Evolutionary conservation across 768 basidiomycete species (phyloP).

Genomic region (Saitozyma podzolica): DNA sequence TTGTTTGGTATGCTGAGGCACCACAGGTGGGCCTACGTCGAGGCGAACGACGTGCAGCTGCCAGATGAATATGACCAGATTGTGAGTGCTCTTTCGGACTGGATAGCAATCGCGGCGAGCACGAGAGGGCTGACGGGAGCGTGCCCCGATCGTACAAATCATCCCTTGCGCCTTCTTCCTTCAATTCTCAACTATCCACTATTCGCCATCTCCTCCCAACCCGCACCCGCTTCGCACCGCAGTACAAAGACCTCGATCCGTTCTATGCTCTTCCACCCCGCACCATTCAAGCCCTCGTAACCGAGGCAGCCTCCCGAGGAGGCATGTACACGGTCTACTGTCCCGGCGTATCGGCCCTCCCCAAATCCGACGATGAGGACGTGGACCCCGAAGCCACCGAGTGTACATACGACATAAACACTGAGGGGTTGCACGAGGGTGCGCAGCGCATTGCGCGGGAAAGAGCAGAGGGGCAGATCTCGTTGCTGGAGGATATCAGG

Average conservation of each 20-base stretch:
- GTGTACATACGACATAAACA: slow-evolving; percentile 26
- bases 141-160: not conserved
- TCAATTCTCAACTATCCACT: no score
- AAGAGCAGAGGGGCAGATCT: slow-evolving; percentile 40
- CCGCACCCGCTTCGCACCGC: not conserved
- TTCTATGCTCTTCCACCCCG: slow-evolving; percentile 38
- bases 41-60: slow-evolving; percentile 34
- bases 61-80: slow-evolving; percentile 53
- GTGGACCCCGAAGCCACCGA: not conserved
- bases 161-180: no score
- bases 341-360: slow-evolving; percentile 16
- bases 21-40: slow-evolving; percentile 31
- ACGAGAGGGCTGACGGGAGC: not conserved
- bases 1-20: not conserved
- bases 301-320: slow-evolving; percentile 21
- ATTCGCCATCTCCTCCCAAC: no score
- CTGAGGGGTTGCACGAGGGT: slow-evolving; percentile 38
- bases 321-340: slow-evolving; percentile 45
- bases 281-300: slow-evolving; percentile 24
- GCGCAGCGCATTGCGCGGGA: slow-evolving; percentile 30
- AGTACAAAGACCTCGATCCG: slow-evolving; percentile 45
- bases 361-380: not conserved
- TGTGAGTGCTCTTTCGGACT: slow-evolving; percentile 21
- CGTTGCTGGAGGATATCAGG: slow-evolving; percentile 36
- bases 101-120: not conserved